Evolutionary conservation across 192 early-diverging fungal species (phyloP).

Genomic region (Phycomyces nitens): DNA sequence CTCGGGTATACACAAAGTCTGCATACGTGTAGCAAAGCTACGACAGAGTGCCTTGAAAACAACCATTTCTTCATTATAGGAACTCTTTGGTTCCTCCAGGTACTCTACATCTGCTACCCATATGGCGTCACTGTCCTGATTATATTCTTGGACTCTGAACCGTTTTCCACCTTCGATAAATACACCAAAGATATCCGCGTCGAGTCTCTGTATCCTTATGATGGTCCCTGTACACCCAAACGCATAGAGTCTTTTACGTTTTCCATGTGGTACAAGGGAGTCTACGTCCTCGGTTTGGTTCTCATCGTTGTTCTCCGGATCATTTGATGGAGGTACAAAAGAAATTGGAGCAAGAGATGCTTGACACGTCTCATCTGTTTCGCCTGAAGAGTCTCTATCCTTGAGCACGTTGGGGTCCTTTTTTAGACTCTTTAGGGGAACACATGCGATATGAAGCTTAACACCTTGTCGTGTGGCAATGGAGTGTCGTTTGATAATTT

Average conservation of each 20-base stretch:
- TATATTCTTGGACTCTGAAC: constrained; percentile 10
- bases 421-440: constrained; percentile 4
- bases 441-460: constrained; percentile 18
- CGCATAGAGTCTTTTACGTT: constrained; percentile 29
- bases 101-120: constrained; percentile 52
- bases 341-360: too few species aligned
- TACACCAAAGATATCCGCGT: constrained; percentile 54
- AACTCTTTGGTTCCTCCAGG: constrained; percentile 40
- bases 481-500: constrained; percentile 18
- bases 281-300: background rate
- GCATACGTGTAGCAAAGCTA: constrained; percentile 55
- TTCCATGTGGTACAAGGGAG: constrained; percentile 1
- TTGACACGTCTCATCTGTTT: background rate
- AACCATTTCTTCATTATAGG: constrained; percentile 53
- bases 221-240: constrained; percentile 50
- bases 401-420: background rate
- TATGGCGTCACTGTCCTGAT: constrained; percentile 30
- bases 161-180: constrained; percentile 58
- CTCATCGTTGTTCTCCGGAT: background rate
- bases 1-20: constrained; percentile 65
- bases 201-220: constrained; percentile 47
- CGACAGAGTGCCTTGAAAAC: constrained; percentile 54
- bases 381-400: background rate
- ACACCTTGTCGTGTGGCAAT: constrained; percentile 12
- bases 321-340: background rate